Base-by-base conservation (phyloP, 2,329 filamentous ascomycete species). In the Juglanconis sp. region DNA sequence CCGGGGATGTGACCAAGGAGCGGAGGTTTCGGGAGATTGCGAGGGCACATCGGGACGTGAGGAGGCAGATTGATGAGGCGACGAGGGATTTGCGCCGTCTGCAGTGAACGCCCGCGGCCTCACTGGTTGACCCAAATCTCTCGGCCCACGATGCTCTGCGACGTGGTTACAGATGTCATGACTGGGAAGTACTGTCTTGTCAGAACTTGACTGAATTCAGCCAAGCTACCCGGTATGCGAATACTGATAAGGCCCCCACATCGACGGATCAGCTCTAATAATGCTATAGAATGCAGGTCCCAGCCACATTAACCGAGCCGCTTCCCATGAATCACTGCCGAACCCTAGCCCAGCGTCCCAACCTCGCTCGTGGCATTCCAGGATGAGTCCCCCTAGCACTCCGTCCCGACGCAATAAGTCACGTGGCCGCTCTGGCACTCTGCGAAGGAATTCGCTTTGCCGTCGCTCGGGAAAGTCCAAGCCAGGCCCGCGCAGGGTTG, bases 21-120 rank as follows among this genome's bases (percentile, higher is more conserved):
- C 76, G 73, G 61, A 74, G 72, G 31, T 78, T 85, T 77, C 75
- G 78, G 57, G 82, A 85, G 68, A 80, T 85, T 76, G 82, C 79
- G 3, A 73, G 76, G 57, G 76, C 79, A 7, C 81, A 81, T 67
- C 68, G 73, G 2, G 80, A 84, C 59, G 80, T 85, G 76, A 75
- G 72, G 34, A 70, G 72, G 61, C 75, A 82, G 66, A 69, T 85
- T 58, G 72, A 77, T 9, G 82, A 85, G 50, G 78, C 82, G 0
- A 74, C 73, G 60, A 72, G 68, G 3, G 82, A 86, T 62, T 63
- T 86, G 53, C n/a, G 42, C 17, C 61, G 61, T 31, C 31, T 62
- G n/a, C 40, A 50, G 11, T 60, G 54, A 63, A n/a, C 15, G n/a
- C 10, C 30, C 13, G 30, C 10, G 15, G 6, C 15, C 3, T 47